These are phyloP conservation scores for Talaromyces pinophilus DNA, from an alignment of 2,329 filamentous ascomycete species.

Conservation along the genomic window DNA sequence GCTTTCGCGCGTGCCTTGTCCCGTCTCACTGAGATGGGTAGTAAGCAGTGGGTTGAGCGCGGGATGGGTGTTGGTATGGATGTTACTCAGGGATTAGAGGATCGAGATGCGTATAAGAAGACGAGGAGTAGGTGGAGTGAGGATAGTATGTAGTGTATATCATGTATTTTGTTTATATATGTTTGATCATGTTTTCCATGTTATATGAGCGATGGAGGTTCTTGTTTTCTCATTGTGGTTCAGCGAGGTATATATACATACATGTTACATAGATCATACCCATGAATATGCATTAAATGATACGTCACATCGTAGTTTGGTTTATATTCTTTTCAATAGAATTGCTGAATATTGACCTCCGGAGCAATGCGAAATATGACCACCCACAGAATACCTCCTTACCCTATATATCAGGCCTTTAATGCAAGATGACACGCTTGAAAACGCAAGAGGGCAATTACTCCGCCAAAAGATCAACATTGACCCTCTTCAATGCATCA, in stretches of 20 bases:
- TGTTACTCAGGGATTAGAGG: conserved; percentile 46
- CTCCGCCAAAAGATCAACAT: conserved; percentile 65
- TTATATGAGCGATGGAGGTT: neutral
- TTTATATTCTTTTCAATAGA: too few relatives aligned
- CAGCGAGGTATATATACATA: conserved; percentile 7
- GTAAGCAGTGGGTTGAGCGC: conserved; percentile 89
- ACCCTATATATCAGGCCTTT: neutral
- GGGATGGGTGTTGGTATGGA: conserved; percentile 57
- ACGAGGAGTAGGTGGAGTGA: conserved; percentile 53
- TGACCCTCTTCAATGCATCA: conserved; percentile 73
- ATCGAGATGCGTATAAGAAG: conserved; percentile 52
- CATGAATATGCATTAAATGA: neutral
- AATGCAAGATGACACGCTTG: neutral
- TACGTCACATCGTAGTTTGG: too few relatives aligned
- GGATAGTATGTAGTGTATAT: conserved; percentile 46
- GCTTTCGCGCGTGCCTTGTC: conserved; percentile 89
- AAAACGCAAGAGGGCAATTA: neutral
- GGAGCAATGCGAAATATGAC: too few relatives aligned
- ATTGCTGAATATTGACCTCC: too few relatives aligned
- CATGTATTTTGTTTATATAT: neutral
- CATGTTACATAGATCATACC: conserved; percentile 10
- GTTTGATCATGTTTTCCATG: neutral
- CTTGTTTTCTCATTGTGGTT: conserved; percentile 1
- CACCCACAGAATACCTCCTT: too few relatives aligned
- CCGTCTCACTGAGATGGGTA: conserved; percentile 87